A percentile compares a stretch with the other conserved stretches of the same genome.
These are phyloP conservation scores for Gaultheria prostrata DNA, from an alignment of 148 eudicot species.

Conservation along the genomic window DNA sequence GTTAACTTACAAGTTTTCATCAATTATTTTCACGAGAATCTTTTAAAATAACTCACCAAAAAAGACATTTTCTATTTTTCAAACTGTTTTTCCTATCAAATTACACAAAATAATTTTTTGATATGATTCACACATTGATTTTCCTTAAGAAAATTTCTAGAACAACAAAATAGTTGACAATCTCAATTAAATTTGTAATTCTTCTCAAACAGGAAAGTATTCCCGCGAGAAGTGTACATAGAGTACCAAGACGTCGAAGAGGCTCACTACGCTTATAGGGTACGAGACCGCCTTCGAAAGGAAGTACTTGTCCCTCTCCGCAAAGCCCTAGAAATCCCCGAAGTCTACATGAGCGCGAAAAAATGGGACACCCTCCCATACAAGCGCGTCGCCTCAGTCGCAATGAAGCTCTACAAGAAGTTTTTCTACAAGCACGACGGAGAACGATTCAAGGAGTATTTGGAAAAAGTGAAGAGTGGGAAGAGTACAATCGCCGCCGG, in stretches of 20 bases:
- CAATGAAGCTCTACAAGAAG: conserved; percentile 8
- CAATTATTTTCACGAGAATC: no score
- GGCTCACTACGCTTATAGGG: not conserved
- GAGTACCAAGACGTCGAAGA: not conserved
- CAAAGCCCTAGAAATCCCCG: not conserved
- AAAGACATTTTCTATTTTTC: no score
- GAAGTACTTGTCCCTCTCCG: not conserved
- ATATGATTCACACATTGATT: no score
- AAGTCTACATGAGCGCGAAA: conserved; percentile 6
- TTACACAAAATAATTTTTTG: no score
- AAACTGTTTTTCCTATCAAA: no score
- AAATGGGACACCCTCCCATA: not conserved
- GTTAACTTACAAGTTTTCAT: not conserved
- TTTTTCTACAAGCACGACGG: not conserved
- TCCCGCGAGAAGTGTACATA: not conserved
- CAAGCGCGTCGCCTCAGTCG: not conserved
- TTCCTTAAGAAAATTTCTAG: no score
- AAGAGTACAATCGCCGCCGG: not conserved
- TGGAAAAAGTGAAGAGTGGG: not conserved
- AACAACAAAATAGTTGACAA: no score
- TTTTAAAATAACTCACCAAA: no score
- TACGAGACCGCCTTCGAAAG: not conserved
- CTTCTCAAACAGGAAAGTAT: not conserved
- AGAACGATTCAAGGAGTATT: not conserved
- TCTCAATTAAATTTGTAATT: no score